Evolutionary conservation across 495 filamentous ascomycete species (phyloP).

Genomic region (Daldinia vernicosa): DNA sequence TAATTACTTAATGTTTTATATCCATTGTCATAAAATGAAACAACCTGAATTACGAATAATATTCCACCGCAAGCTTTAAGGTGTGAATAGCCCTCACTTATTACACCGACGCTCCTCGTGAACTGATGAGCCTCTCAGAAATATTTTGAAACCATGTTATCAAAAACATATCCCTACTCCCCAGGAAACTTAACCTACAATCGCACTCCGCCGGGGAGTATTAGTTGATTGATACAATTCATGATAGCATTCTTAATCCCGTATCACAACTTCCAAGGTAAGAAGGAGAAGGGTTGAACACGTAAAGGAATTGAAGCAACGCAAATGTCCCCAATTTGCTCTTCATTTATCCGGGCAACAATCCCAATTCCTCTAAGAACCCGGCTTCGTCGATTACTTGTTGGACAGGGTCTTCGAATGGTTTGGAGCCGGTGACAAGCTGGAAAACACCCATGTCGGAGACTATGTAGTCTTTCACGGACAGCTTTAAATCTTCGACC

Average conservation of each 20-base stretch:
- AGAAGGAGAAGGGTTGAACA: neutral
- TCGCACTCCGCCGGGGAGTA: neutral
- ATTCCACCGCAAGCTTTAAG: neutral
- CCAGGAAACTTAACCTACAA: neutral
- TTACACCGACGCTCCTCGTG: neutral
- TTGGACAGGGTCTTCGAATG: neutral
- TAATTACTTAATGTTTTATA: neutral
- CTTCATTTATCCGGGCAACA: neutral
- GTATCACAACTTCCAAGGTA: neutral
- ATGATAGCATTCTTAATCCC: neutral
- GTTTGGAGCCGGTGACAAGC: neutral
- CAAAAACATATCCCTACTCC: neutral
- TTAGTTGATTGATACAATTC: neutral
- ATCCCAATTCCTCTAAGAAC: neutral
- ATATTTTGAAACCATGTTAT: neutral
- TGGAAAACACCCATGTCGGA: constrained; percentile 5
- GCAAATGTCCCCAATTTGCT: neutral
- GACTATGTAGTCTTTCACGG: constrained; percentile 3
- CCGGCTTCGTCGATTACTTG: neutral
- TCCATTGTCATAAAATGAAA: neutral
- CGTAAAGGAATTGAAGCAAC: too few relatives aligned
- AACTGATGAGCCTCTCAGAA: neutral
- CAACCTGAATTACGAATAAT: neutral
- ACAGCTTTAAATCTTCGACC: neutral
- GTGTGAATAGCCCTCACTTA: neutral